Evolutionary conservation across 2,329 filamentous ascomycete species (phyloP).

Genomic region (Botrytis porri): DNA sequence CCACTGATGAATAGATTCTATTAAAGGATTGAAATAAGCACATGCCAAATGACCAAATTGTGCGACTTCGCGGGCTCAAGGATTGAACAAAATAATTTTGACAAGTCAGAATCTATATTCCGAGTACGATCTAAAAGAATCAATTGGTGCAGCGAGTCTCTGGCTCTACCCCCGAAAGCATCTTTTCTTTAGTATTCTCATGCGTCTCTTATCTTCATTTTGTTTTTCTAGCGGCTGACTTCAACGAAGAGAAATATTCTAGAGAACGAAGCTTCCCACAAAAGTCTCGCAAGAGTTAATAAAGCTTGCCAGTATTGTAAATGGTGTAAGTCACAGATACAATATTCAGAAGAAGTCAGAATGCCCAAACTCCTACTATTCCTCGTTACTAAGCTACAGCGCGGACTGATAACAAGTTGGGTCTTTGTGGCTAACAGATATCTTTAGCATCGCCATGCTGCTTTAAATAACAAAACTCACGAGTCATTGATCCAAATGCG

Average conservation of each 20-base stretch:
- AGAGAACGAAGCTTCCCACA: not conserved
- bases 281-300: too few relatives aligned
- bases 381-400: not conserved
- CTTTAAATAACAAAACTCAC: not conserved
- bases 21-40: not conserved
- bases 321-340: not conserved
- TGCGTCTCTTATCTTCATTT: fast-evolving
- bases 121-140: not conserved
- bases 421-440: not conserved
- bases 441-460: too few relatives aligned
- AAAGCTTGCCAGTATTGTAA: too few relatives aligned
- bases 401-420: not conserved
- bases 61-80: not conserved
- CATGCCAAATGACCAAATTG: not conserved
- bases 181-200: not conserved
- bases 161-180: not conserved
- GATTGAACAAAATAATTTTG: not conserved
- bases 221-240: fast-evolving
- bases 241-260: not conserved
- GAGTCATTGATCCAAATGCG: not conserved
- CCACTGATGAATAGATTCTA: too few relatives aligned
- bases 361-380: not conserved
- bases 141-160: not conserved
- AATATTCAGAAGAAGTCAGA: not conserved
- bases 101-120: not conserved